Conservation (phyloP, 2,329 filamentous ascomycete genomes). For the Fonsecaea multimorphosa region DNA sequence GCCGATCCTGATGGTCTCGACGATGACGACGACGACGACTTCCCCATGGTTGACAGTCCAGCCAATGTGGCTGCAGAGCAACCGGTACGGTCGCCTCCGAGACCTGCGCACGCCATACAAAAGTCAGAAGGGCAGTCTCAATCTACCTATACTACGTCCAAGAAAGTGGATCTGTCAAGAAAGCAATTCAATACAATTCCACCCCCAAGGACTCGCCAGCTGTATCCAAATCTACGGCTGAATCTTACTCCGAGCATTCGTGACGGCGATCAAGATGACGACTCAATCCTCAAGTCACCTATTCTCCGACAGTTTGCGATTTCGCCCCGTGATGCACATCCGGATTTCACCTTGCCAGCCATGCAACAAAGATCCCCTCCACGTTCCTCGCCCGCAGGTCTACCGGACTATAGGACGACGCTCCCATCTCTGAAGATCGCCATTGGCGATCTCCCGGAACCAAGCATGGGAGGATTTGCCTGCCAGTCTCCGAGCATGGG, state of each 20-base stretch:
- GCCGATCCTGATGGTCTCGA: neutral
- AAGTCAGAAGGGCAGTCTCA: neutral
- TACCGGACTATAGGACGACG: slow-evolving; percentile 46
- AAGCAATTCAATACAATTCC: slow-evolving; percentile 19
- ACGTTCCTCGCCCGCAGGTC: slow-evolving; percentile 43
- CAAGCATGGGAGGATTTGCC: slow-evolving; percentile 39
- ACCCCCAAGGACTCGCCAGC: slow-evolving; percentile 10
- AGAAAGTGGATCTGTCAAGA: slow-evolving; percentile 4
- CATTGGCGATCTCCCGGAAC: slow-evolving; percentile 45
- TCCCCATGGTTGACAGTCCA: slow-evolving; percentile 31
- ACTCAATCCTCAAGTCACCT: slow-evolving; percentile 42
- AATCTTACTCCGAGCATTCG: slow-evolving; percentile 16
- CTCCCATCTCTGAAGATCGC: slow-evolving; percentile 52
- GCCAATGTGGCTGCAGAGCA: neutral
- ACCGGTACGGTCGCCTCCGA: slow-evolving; percentile 1
- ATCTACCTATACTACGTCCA: neutral
- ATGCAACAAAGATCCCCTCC: slow-evolving; percentile 48
- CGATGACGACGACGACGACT: slow-evolving; percentile 24
- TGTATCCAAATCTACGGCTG: slow-evolving; percentile 8
- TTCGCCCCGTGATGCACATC: slow-evolving; percentile 42
- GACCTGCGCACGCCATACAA: neutral
- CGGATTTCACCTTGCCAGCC: slow-evolving; percentile 47
- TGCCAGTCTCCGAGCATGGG: slow-evolving; percentile 39
- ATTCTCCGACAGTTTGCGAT: slow-evolving; percentile 45
- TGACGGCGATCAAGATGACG: slow-evolving; percentile 34